Evolutionary conservation across 148 eudicot species (phyloP).

Genomic region (Bassia scoparia): DNA sequence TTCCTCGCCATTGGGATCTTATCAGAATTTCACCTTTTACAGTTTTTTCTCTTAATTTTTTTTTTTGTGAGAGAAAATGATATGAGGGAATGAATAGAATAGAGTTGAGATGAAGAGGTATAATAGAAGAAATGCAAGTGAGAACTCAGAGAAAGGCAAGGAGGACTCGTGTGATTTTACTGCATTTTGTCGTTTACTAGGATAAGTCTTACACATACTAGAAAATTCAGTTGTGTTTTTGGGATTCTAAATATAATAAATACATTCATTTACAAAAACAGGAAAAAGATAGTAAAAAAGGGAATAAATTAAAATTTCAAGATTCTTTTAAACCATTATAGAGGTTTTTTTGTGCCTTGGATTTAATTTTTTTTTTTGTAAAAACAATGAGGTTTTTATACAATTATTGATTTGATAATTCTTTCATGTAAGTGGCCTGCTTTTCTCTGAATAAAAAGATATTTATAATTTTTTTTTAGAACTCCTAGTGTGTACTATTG

Average conservation of each 20-base stretch:
- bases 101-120: background rate
- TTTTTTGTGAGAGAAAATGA: background rate
- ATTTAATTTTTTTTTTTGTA: too few relatives aligned
- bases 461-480: too few relatives aligned
- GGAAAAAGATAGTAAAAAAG: background rate
- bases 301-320: background rate
- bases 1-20: background rate
- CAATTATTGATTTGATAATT: too few relatives aligned
- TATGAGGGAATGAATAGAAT: background rate
- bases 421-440: too few relatives aligned
- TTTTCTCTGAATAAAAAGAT: too few relatives aligned
- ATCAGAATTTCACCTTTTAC: background rate
- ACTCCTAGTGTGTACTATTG: too few relatives aligned
- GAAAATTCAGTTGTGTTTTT: slow-evolving; percentile 5
- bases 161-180: slow-evolving; percentile 1
- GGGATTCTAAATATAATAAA: background rate
- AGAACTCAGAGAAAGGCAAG: background rate
- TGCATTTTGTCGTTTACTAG: slow-evolving; percentile 15
- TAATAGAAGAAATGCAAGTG: slow-evolving; percentile 2
- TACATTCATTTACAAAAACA: background rate
- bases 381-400: too few relatives aligned
- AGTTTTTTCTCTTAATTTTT: background rate
- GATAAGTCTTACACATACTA: background rate
- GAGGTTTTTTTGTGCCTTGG: too few relatives aligned
- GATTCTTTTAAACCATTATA: background rate